Evolutionary conservation across 179 eudicot genomes (phyloP).

Genomic region (Carnegiea gigantea): DNA sequence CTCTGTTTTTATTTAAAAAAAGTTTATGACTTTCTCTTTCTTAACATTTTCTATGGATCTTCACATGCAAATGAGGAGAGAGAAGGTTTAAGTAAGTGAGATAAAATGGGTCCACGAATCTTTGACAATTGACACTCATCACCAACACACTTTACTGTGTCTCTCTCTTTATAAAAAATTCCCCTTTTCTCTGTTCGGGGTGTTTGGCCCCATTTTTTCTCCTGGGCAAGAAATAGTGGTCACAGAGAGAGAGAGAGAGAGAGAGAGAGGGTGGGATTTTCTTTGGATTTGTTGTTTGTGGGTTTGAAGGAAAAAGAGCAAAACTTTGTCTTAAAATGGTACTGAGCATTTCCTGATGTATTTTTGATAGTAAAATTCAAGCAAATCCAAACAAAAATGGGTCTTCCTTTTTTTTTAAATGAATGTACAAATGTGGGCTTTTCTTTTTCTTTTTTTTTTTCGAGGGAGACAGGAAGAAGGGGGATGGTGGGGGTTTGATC

Average conservation of each 20-base stretch:
- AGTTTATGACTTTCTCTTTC: not conserved
- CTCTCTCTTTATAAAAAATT: not conserved
- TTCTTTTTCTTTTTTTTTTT: not conserved
- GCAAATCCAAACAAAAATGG: constrained; percentile 1
- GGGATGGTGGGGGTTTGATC: not conserved
- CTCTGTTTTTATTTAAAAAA: not conserved
- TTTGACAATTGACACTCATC: constrained; percentile 34
- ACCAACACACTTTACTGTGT: constrained; percentile 4
- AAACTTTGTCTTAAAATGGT: constrained; percentile 32
- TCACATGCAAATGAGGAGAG: constrained; percentile 31
- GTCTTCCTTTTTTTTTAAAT: not conserved
- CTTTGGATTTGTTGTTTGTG: constrained; percentile 18
- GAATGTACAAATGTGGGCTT: not conserved
- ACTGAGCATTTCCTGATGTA: constrained; percentile 37
- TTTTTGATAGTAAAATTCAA: constrained; percentile 13
- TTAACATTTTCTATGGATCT: constrained; percentile 22
- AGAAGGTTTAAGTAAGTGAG: not conserved
- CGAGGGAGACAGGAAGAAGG: constrained; percentile 4
- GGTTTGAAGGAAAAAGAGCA: constrained; percentile 13
- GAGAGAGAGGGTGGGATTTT: not conserved
- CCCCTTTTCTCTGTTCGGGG: constrained; percentile 17
- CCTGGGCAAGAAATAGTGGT: constrained; percentile 9
- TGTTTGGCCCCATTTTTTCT: constrained; percentile 9
- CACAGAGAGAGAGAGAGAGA: not conserved
- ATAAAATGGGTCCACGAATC: constrained; percentile 22